These are phyloP conservation scores for Cenococcum geophilum DNA, from an alignment of 495 filamentous ascomycete species.

Conservation along the genomic window DNA sequence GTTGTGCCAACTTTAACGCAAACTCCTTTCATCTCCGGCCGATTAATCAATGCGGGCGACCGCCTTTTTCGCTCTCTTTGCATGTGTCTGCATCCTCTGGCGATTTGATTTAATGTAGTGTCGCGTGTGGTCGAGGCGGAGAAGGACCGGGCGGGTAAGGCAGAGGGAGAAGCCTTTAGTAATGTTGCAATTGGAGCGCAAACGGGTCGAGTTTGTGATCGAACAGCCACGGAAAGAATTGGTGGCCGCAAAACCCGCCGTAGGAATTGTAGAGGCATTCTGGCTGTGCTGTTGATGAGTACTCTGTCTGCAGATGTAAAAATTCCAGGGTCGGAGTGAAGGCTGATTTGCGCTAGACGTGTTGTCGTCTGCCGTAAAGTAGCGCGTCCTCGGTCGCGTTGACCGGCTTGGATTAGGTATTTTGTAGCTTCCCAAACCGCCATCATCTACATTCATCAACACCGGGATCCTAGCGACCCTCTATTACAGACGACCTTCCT, in stretches of 20 bases:
- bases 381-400: no score
- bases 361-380: no score
- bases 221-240: neutral
- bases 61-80: constrained; percentile 74
- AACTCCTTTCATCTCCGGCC: constrained; percentile 86
- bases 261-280: constrained; percentile 27
- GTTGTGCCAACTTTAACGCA: constrained; percentile 87
- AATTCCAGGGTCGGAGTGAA: no score
- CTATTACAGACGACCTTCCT: no score
- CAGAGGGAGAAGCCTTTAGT: constrained; percentile 2
- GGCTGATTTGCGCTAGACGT: no score
- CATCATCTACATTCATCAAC: no score
- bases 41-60: constrained; percentile 73
- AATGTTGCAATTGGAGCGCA: constrained; percentile 11
- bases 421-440: no score
- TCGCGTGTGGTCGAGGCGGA: constrained; percentile 19
- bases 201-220: neutral
- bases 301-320: no score
- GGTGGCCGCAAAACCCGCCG: constrained; percentile 24
- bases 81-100: constrained; percentile 64
- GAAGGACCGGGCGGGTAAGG: constrained; percentile 27
- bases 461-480: no score
- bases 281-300: neutral
- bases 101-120: constrained; percentile 42
- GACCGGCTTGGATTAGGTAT: no score